These are phyloP conservation scores for Hericium rajendrae DNA, from an alignment of 768 basidiomycete species.

Conservation along the genomic window DNA sequence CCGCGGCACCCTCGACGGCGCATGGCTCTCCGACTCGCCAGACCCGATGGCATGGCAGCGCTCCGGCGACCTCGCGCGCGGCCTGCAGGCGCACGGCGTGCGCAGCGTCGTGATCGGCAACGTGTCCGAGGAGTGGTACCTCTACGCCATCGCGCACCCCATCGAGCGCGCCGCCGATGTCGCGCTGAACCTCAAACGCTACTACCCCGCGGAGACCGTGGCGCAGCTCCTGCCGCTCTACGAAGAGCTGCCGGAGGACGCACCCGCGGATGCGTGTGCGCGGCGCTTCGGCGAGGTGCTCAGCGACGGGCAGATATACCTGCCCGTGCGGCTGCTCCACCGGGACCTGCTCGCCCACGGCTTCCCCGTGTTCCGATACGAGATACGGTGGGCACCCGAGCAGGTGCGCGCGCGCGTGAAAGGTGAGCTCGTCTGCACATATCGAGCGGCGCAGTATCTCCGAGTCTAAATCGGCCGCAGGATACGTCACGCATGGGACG, in stretches of 20 bases:
- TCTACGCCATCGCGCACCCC: constrained; percentile 64
- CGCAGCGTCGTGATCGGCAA: constrained; percentile 58
- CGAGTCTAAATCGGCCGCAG: constrained; percentile 22
- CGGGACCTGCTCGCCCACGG: constrained; percentile 45
- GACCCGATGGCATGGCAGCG: constrained; percentile 65
- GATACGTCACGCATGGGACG: constrained; percentile 61
- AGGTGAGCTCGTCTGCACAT: constrained; percentile 29
- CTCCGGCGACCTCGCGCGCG: constrained; percentile 45
- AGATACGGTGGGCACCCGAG: constrained; percentile 62
- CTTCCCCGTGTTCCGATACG: constrained; percentile 61
- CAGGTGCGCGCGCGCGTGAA: constrained; percentile 32
- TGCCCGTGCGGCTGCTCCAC: constrained; percentile 54
- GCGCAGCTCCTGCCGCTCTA: constrained; percentile 37
- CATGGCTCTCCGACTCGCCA: constrained; percentile 44
- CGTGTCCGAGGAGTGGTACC: constrained; percentile 67
- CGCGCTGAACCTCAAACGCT: constrained; percentile 46
- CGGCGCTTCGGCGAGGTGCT: constrained; percentile 50
- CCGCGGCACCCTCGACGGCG: constrained; percentile 51
- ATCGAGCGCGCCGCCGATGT: constrained; percentile 42
- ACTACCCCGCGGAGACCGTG: constrained; percentile 44
- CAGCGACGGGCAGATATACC: constrained; percentile 54
- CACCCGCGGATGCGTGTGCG: constrained; percentile 32
- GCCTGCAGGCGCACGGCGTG: constrained; percentile 47
- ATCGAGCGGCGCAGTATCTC: neutral
- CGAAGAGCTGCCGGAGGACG: constrained; percentile 28